phyloP scores from a whole-genome alignment of 495 filamentous ascomycete species.

The Penicillium tannophilum region DNA sequence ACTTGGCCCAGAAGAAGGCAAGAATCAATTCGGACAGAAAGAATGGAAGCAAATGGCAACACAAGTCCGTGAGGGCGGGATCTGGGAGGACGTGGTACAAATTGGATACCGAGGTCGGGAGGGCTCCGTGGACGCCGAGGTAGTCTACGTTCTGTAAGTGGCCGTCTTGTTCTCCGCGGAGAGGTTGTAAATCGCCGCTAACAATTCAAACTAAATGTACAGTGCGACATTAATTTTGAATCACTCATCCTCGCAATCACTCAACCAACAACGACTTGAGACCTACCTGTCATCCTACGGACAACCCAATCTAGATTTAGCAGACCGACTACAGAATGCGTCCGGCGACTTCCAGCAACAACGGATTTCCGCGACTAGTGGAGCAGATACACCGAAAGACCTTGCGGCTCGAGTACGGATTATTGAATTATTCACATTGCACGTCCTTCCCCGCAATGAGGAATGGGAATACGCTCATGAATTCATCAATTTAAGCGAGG shows the following conservation, averaged over 20 bases:
- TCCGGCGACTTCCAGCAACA: slow-evolving; percentile 25
- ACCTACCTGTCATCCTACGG: slow-evolving; percentile 81
- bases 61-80: slow-evolving; percentile 78
- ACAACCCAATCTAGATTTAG: slow-evolving; percentile 67
- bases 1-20: slow-evolving; percentile 86
- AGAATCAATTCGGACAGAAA: slow-evolving; percentile 76
- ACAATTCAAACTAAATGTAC: slow-evolving; percentile 5
- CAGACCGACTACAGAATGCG: slow-evolving; percentile 54
- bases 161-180: background rate
- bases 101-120: slow-evolving; percentile 84
- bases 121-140: slow-evolving; percentile 90
- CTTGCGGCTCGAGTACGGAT: slow-evolving; percentile 78
- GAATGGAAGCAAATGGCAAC: slow-evolving; percentile 79
- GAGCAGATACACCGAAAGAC: slow-evolving; percentile 77
- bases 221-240: slow-evolving; percentile 85
- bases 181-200: slow-evolving; percentile 6
- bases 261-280: slow-evolving; percentile 87
- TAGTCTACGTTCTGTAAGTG: slow-evolving; percentile 85
- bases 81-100: slow-evolving; percentile 91
- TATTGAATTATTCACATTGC: slow-evolving; percentile 89
- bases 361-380: slow-evolving; percentile 47
- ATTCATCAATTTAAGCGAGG: slow-evolving; percentile 80
- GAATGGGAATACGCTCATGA: slow-evolving; percentile 95
- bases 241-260: slow-evolving; percentile 76
- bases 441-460: slow-evolving; percentile 84